A percentile compares a stretch with the other conserved stretches of the same genome.
Conservation (phyloP, 2,329 filamentous ascomycete genomes). For the Fusarium sp. region DNA sequence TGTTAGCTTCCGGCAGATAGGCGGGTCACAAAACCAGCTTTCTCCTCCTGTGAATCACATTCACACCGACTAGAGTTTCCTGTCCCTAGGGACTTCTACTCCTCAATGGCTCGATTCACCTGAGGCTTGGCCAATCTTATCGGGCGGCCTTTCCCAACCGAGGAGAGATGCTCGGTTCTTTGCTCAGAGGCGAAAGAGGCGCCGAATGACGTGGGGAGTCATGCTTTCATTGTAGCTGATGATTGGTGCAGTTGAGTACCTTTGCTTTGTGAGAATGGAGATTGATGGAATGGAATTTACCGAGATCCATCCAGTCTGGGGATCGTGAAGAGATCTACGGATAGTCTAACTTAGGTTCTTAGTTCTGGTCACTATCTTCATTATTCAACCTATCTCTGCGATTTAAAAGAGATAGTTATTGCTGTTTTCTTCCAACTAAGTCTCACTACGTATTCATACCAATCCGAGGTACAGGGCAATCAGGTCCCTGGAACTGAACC, state of each 20-base stretch:
- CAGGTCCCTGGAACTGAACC: constrained; percentile 1
- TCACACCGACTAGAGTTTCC: constrained; percentile 12
- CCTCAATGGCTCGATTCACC: constrained; percentile 14
- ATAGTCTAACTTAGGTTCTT: not conserved
- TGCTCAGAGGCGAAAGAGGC: constrained; percentile 12
- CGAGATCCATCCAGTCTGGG: constrained; percentile 24
- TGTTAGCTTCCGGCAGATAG: not conserved
- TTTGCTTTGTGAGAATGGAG: constrained; percentile 2
- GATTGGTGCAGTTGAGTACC: constrained; percentile 26
- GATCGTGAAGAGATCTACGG: not conserved
- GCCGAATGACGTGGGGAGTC: constrained; percentile 35
- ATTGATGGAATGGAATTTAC: constrained; percentile 17
- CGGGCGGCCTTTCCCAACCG: constrained; percentile 17
- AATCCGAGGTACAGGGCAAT: not conserved
- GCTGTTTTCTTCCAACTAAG: not conserved
- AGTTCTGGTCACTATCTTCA: not conserved
- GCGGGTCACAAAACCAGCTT: constrained; percentile 23
- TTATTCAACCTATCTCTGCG: not conserved
- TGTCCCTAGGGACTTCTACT: not conserved
- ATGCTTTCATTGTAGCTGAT: constrained; percentile 3
- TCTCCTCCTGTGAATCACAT: constrained; percentile 6
- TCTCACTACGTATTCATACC: not conserved
- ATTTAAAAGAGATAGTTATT: not conserved
- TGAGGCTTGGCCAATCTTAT: constrained; percentile 9
- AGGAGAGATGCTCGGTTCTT: constrained; percentile 21